Base-by-base conservation (phyloP, 1,139 yeast species). In the Pneumocystis oryctolagi region DNA sequence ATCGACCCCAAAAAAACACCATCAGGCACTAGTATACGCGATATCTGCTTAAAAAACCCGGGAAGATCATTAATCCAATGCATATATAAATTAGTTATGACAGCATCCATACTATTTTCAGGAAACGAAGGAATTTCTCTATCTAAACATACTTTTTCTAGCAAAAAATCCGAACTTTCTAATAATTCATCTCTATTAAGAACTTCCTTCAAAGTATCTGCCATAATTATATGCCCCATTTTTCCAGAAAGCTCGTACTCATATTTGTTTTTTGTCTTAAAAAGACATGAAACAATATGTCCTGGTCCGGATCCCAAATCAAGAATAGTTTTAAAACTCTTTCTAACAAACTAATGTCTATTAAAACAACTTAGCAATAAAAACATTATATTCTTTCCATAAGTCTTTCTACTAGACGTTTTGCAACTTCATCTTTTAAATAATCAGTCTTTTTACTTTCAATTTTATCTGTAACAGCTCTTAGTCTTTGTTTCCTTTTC, bases 41-140 rank as follows among this genome's bases (percentile, higher is more conserved):
- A 82, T 66, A 87, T 79, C 65, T 82, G 79, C 30, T 75, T 72
- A 62, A 87, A 77, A 1, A 83, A 80, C 0, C 79, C 77, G 0
- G 95, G 95, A 32, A 88, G 77, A 69, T 88, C 92, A 70, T 88
- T 88, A 64, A 87, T 83, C 96, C 96, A 88, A 72, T 88, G 95
- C 72, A 88, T 71, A 37, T 88, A 81, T 69, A 87, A 74, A 70
- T 86, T 87, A 1, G 92, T 84, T 3, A 88, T 72, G 1, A 87
- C 86, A 0, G 89, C 87, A 72, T 87, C 94, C 69, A 78, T 86
- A 53, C 79, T 75, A 65, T 81, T 77, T 62, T 75, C 31, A 20
- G 63, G 37, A 56, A 62, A 62, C 31, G 62, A 64, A 16, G 63
- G 59, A 14, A 61, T 59, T 72, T 88, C 95, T 70, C 87, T 95